Conservation (phyloP, 176 grass and related monocot genomes). For the Musa schizocarpa region DNA sequence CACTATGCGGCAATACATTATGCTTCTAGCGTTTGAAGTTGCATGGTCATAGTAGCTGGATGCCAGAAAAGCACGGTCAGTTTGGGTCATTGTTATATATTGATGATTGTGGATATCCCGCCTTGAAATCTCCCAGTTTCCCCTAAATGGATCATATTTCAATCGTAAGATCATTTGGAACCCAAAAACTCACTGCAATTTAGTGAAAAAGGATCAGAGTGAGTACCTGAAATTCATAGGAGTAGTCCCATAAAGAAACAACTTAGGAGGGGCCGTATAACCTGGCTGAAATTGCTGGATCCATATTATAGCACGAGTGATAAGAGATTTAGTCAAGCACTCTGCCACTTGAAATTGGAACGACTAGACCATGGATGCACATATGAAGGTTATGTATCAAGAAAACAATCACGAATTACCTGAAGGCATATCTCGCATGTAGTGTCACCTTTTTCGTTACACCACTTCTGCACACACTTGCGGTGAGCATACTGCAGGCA, state of each 20-base stretch:
- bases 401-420: constrained; percentile 30
- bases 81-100: background rate
- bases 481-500: constrained; percentile 65
- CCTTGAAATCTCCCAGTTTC: constrained; percentile 74
- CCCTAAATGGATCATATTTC: constrained; percentile 23
- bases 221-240: constrained; percentile 96
- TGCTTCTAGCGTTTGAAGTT: constrained; percentile 34
- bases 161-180: background rate
- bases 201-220: background rate
- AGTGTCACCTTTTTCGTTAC: constrained; percentile 89
- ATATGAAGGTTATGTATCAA: background rate
- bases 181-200: background rate
- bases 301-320: background rate
- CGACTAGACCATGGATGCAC: background rate
- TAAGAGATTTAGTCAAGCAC: background rate
- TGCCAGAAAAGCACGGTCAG: constrained; percentile 13
- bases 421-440: constrained; percentile 89
- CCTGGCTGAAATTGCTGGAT: constrained; percentile 80
- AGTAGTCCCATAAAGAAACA: constrained; percentile 87
- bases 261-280: constrained; percentile 69
- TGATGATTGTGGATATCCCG: constrained; percentile 41
- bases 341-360: background rate
- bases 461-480: constrained; percentile 93
- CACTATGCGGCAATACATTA: constrained; percentile 47
- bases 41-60: constrained; percentile 47